These are phyloP conservation scores for Kwoniella botswanensis DNA, from an alignment of 768 basidiomycete species.

Conservation along the genomic window DNA sequence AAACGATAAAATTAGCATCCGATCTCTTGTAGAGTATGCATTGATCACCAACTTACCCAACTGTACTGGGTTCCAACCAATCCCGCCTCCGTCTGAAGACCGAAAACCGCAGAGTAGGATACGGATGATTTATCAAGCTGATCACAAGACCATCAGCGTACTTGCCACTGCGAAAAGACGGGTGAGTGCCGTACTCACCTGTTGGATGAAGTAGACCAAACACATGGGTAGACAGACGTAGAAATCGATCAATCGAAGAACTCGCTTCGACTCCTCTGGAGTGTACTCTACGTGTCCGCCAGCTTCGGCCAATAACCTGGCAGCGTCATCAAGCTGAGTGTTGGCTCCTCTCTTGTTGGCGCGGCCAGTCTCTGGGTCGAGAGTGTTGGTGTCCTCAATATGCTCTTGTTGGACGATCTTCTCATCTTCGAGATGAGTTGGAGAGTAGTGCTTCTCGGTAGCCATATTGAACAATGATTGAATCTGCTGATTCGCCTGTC, in stretches of 20 bases:
- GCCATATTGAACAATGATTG: background rate
- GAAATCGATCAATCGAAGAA: slow-evolving; percentile 43
- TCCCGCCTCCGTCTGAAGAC: slow-evolving; percentile 53
- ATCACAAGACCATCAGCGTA: background rate
- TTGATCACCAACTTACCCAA: slow-evolving; percentile 55
- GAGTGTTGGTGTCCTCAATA: slow-evolving; percentile 17
- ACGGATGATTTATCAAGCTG: slow-evolving; percentile 60
- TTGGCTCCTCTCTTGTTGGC: slow-evolving; percentile 23
- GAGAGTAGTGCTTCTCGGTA: slow-evolving; percentile 7
- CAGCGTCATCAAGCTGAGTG: slow-evolving; percentile 38
- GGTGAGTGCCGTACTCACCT: slow-evolving; percentile 20
- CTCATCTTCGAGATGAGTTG: slow-evolving; percentile 25
- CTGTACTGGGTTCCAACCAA: slow-evolving; percentile 61
- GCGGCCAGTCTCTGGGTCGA: slow-evolving; percentile 15
- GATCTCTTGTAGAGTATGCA: background rate
- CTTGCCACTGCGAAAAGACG: background rate
- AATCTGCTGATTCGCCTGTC: background rate
- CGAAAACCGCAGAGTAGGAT: slow-evolving; percentile 63
- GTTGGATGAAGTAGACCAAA: slow-evolving; percentile 39
- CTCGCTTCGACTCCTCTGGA: slow-evolving; percentile 33
- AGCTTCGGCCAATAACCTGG: slow-evolving; percentile 28
- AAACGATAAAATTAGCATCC: background rate
- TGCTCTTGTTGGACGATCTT: slow-evolving; percentile 18
- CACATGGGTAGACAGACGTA: slow-evolving; percentile 40
- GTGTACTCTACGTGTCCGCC: slow-evolving; percentile 39